Evolutionary conservation across 148 eudicot species (phyloP).

Genomic region (Silene uniflora): DNA sequence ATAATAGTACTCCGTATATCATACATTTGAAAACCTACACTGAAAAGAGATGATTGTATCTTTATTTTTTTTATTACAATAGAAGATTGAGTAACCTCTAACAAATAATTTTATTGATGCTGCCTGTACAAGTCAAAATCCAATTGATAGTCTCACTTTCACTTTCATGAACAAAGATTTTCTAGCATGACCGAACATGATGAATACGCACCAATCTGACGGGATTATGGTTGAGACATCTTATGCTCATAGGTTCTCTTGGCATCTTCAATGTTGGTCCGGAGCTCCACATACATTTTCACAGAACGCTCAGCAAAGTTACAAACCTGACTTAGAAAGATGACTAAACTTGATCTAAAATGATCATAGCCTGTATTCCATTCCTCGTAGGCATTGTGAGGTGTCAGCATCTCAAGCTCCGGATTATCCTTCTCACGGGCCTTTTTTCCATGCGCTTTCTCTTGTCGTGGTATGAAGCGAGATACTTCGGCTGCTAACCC

Average conservation of each 20-base stretch:
- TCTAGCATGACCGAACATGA: too few relatives aligned
- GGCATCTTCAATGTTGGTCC: conserved; percentile 46
- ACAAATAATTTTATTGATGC: too few relatives aligned
- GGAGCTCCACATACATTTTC: conserved; percentile 56
- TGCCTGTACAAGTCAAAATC: background rate
- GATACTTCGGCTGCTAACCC: conserved; percentile 51
- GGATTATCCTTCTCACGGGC: conserved; percentile 23
- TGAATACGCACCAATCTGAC: too few relatives aligned
- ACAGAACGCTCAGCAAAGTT: conserved; percentile 53
- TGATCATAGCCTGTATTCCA: conserved; percentile 40
- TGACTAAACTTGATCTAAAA: conserved; percentile 44
- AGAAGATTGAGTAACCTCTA: background rate
- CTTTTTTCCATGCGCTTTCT: conserved; percentile 65
- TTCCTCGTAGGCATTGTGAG: conserved; percentile 42
- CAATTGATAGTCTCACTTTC: background rate
- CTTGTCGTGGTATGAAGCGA: conserved; percentile 66
- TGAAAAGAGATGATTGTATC: background rate
- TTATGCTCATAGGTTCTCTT: conserved; percentile 43
- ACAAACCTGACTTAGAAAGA: conserved; percentile 49
- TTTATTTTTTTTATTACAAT: background rate
- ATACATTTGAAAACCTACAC: background rate
- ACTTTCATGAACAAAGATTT: background rate
- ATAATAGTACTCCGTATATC: background rate
- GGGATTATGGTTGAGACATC: conserved; percentile 36
- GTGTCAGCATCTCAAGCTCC: conserved; percentile 28